Evolutionary conservation across 73 alveolate species (phyloP).

Genomic region (Tetrahymena thermophila): DNA sequence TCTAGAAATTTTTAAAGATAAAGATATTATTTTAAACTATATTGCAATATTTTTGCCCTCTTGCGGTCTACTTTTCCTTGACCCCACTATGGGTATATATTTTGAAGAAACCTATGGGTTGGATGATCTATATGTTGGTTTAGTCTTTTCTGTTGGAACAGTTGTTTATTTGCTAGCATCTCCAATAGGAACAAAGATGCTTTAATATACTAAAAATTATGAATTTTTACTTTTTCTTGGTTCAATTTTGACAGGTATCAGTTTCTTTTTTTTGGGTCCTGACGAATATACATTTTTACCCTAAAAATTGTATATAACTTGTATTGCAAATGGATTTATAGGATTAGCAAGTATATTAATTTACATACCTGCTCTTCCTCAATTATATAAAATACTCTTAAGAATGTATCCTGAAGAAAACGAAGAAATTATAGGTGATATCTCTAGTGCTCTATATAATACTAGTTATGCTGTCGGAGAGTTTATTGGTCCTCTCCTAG

Average conservation of each 20-base stretch:
- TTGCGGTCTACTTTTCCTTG: not conserved
- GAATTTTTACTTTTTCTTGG: not conserved
- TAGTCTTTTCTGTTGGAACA: not conserved
- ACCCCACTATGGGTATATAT: not conserved
- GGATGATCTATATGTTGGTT: not conserved
- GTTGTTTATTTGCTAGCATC: not conserved
- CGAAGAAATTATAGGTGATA: not conserved
- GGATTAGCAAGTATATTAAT: not conserved
- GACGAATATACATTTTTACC: not conserved
- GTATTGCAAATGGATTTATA: not conserved
- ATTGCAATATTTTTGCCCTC: not conserved
- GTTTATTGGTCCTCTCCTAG: not conserved
- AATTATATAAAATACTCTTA: not conserved
- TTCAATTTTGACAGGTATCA: not conserved
- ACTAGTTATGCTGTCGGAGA: not conserved
- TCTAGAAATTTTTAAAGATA: not conserved
- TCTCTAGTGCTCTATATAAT: not conserved
- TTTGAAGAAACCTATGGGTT: not conserved
- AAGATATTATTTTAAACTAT: not conserved
- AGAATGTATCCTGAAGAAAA: not conserved
- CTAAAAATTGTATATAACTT: not conserved
- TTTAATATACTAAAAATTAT: not conserved
- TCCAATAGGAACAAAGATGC: not conserved
- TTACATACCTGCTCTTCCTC: not conserved
- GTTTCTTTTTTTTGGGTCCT: not conserved